Evolutionary conservation across 2,329 filamentous ascomycete species (phyloP), one percentile per base, ranked within the genome.

Genomic region (Phialophora verrucosa): DNA sequence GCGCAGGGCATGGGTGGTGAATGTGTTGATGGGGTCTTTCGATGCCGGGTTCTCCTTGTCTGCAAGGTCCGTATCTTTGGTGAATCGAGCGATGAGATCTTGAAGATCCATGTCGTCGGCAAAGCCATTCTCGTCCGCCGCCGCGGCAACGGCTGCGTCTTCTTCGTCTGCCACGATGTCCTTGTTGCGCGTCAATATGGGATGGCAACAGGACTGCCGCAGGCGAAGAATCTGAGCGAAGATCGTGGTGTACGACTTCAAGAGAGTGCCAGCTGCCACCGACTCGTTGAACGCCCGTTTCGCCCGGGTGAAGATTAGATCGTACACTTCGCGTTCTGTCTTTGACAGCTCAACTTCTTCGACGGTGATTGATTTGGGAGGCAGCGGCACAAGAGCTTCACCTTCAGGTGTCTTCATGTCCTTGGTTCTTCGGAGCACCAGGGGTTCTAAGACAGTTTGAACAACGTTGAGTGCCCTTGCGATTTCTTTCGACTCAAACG

Each of bases 351-450:
- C 91, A 27, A 99, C 88, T 65, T 93, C 86, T 64, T 97, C 91
- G 61, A 99, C 90, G n/a, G 91, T 88, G 64, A 98, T 85, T 0
- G 87, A 88, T 72, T 93, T 92, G 0, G 88, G 85, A 2, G 95
- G 95, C 6, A 99, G 80, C 0, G 91, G 88, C 0, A 99, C 94
- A 3, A 99, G 77, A 6, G 89, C 87, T 74, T 91, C 84, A 10
- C 95, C 95, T 61, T 91, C 88, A 0, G 95, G 94, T 0, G 93
- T 98, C 79, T 92, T 96, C 95, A 99, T 99, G 69, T 97, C 93
- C 76, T 99, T 99, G 0, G 95, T 99, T 67, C 95, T 87, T 53
- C 95, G 87, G 78, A 99, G 88, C 8, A 99, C 95, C n/a, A 99
- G 81, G 7, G 95, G 95, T 75, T 99, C 95, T 4, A 99, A 81